Base-by-base conservation (phyloP, 768 basidiomycete species). In the Lactifluus piperatus region DNA sequence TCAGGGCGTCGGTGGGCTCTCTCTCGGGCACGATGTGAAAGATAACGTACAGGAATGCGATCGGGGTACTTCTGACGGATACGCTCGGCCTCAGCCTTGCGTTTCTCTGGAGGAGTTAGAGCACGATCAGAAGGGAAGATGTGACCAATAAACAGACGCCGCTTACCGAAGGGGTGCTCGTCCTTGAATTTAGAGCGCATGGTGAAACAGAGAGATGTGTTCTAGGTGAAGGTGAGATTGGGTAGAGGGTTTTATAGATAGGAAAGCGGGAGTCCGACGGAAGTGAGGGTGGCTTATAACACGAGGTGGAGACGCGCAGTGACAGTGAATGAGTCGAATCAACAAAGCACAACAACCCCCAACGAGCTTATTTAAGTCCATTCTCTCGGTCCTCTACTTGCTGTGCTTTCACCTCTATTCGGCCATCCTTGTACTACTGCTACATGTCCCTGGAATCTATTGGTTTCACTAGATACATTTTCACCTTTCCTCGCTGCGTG, bases 51-150 rank as follows among this genome's bases (percentile, higher is more conserved):
- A 41, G 95, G 95, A 71, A 98, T 98, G 62, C 95, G 86, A 79
- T 98, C 97, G 32, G 89, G 90, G 71, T 99, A 99, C 79, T 99
- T 99, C 82, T 94, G 91, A 64, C 95, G 80, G 69, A 98, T 98
- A 58, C 95, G 87, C 80, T 98, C 94, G 34, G 95, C 95, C 71
- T 98, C 95, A 44, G 92, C 93, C 81, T 97, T 97, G 81, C 95
- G 91, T 79, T 97, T 98, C 85, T 97, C 95, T 97, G 51, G 68
- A 4, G 20, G 43, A 56, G 43, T 44, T 63, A 54, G 60, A 48
- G 68, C 66, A 59, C 58, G 66, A 73, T 76, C 69, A 76, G 70
- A 55, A 69, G 24, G 32, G 68, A 72, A 59, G 71, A 65, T 65
- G 60, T 39, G 53, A 51, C 59, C 67, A 64, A 43, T 66, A 69